phyloP scores from a whole-genome alignment of 352 stramenopile genomes.

The Phytopythium litorale region DNA sequence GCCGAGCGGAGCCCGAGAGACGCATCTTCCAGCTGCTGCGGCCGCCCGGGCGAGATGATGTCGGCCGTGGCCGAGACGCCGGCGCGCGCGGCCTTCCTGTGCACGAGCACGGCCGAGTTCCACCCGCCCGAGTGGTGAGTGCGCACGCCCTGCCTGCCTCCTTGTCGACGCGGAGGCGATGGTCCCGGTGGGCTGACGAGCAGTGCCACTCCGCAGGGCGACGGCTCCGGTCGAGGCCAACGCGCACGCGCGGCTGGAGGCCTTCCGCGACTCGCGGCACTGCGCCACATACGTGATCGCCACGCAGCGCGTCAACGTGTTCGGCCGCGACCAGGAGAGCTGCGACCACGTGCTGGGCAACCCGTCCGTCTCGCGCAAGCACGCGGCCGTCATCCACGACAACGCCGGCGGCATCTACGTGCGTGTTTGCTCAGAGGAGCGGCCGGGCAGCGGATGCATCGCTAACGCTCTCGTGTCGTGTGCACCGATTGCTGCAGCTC shows the following conservation, averaged over 20 bases:
- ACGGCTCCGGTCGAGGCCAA: slow-evolving; percentile 60
- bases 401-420: slow-evolving; percentile 80
- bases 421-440: slow-evolving; percentile 8
- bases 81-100: slow-evolving; percentile 72
- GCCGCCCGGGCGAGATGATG: slow-evolving; percentile 4
- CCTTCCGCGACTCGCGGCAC: slow-evolving; percentile 69
- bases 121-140: slow-evolving; percentile 69
- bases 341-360: slow-evolving; percentile 88
- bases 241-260: slow-evolving; percentile 66
- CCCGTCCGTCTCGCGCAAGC: slow-evolving; percentile 82
- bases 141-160: no score
- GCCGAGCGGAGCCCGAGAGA: neutral
- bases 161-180: no score
- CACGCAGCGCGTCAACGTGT: slow-evolving; percentile 79
- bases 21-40: neutral
- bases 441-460: neutral
- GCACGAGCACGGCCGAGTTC: slow-evolving; percentile 71
- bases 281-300: slow-evolving; percentile 85
- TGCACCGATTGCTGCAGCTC: slow-evolving; percentile 37
- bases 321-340: slow-evolving; percentile 80
- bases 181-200: neutral
- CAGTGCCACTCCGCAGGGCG: slow-evolving; percentile 30
- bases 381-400: slow-evolving; percentile 84
- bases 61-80: slow-evolving; percentile 32
- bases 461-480: slow-evolving; percentile 1